Evolutionary conservation across 139 green algal genomes (phyloP).

Genomic region (Tetradesmus lagerheimii): DNA sequence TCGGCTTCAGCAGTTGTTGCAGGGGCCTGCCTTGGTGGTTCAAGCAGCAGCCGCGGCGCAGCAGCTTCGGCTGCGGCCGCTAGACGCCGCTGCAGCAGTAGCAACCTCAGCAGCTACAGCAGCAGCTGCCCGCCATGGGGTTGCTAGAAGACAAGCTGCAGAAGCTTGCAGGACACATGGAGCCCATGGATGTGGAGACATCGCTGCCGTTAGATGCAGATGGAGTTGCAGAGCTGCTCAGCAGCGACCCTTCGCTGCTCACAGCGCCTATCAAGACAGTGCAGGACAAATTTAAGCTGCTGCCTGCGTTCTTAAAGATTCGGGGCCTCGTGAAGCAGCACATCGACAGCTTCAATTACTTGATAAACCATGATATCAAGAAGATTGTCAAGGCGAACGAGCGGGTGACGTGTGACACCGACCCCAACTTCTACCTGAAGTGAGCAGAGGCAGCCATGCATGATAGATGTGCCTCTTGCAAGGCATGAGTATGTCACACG

Average conservation of each 20-base stretch:
- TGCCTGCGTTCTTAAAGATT: slow-evolving; percentile 95
- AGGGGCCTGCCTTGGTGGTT: background rate
- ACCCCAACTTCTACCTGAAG: slow-evolving; percentile 99
- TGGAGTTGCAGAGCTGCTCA: slow-evolving; percentile 31
- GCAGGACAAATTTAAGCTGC: slow-evolving; percentile 95
- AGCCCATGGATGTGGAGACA: slow-evolving; percentile 40
- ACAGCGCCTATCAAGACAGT: slow-evolving; percentile 84
- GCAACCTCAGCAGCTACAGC: background rate
- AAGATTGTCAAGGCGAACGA: slow-evolving; percentile 99
- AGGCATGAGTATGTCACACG: background rate
- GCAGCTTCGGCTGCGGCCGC: background rate
- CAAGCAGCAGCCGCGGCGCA: background rate
- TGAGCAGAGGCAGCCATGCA: slow-evolving; percentile 44
- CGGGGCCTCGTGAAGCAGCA: slow-evolving; percentile 96
- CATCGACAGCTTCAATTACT: slow-evolving; percentile 99
- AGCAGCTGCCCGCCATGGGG: background rate
- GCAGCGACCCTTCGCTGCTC: slow-evolving; percentile 72
- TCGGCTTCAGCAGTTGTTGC: background rate
- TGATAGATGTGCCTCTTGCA: background rate
- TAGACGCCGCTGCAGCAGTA: slow-evolving; percentile 8
- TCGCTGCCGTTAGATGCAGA: background rate
- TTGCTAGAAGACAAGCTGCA: background rate
- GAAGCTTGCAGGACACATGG: background rate
- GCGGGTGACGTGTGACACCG: slow-evolving; percentile 93
- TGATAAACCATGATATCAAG: slow-evolving; percentile 97